Evolutionary conservation across 805 yeast genomes (phyloP).

Genomic region (Ogataea parapolymorpha): DNA sequence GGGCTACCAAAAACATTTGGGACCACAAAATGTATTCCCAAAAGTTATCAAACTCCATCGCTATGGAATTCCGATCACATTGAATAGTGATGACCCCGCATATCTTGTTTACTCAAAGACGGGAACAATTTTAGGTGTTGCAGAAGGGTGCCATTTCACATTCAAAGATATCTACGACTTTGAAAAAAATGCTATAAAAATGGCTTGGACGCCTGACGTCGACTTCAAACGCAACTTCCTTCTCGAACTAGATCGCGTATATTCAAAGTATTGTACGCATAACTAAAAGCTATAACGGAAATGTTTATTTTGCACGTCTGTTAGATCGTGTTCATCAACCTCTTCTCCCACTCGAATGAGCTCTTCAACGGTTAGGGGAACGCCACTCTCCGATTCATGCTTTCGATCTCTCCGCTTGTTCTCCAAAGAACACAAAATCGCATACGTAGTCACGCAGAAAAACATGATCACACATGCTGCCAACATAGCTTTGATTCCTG

Average conservation of each 20-base stretch:
- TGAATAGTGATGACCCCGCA: constrained; percentile 39
- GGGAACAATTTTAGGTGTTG: constrained; percentile 31
- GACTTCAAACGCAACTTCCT: constrained; percentile 16
- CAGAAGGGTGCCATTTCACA: constrained; percentile 14
- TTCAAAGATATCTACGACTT: constrained; percentile 16
- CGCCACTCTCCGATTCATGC: neutral
- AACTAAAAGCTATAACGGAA: constrained; percentile 44
- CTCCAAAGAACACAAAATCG: constrained; percentile 32
- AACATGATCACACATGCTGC: constrained; percentile 24
- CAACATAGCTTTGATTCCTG: constrained; percentile 51
- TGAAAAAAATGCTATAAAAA: constrained; percentile 19
- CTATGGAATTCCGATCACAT: constrained; percentile 37
- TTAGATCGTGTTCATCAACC: constrained; percentile 39
- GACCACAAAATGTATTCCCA: constrained; percentile 36
- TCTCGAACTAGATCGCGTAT: constrained; percentile 13
- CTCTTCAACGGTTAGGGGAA: constrained; percentile 11
- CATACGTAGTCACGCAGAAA: constrained; percentile 18
- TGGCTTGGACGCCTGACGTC: constrained; percentile 24
- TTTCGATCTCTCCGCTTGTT: constrained; percentile 34
- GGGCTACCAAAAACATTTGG: constrained; percentile 30
- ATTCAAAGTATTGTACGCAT: constrained; percentile 1
- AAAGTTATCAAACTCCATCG: constrained; percentile 40
- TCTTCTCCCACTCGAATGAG: constrained; percentile 16
- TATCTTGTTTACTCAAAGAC: constrained; percentile 44
- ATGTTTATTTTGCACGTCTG: constrained; percentile 54